Evolutionary conservation across 2,329 filamentous ascomycete species (phyloP).

Genomic region (Xylariaceae sp.): DNA sequence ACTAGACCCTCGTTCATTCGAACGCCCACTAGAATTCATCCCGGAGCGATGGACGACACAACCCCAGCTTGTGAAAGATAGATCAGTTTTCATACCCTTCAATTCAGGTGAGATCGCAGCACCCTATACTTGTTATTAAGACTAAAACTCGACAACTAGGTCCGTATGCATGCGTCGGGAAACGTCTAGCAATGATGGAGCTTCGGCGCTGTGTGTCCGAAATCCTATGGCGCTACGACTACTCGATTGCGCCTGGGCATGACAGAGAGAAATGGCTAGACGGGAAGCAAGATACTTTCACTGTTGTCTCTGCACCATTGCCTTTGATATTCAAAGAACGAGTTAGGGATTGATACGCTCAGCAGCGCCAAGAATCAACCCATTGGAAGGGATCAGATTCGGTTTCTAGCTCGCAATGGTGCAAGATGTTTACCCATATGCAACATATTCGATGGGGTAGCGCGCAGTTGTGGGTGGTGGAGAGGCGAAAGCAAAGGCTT

Average conservation of each 20-base stretch:
- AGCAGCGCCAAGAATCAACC: too few species aligned
- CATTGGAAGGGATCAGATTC: too few species aligned
- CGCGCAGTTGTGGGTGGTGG: too few species aligned
- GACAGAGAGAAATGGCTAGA: background rate
- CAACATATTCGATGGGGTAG: too few species aligned
- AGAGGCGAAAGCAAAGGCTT: too few species aligned
- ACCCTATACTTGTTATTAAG: background rate
- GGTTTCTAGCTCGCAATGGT: too few species aligned
- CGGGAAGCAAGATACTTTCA: conserved; percentile 5
- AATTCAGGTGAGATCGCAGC: conserved; percentile 1
- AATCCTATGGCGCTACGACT: conserved; percentile 2
- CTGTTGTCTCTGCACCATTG: conserved; percentile 1
- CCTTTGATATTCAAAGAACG: conserved; percentile 1
- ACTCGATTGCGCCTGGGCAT: background rate
- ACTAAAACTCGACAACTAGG: conserved; percentile 6
- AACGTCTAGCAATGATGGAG: conserved; percentile 21
- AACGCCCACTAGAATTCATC: conserved; percentile 11
- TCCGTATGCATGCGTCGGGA: conserved; percentile 22
- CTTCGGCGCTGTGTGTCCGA: conserved; percentile 1
- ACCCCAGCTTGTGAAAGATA: conserved; percentile 22
- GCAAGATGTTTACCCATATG: too few species aligned
- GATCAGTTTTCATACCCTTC: conserved; percentile 23
- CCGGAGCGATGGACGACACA: conserved; percentile 24
- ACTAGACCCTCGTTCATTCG: conserved; percentile 5
- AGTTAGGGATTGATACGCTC: background rate